Percentiles rank a stretch among this genome's conserved stretches.
Evolutionary conservation across 2,329 filamentous ascomycete species (phyloP).

Genomic region (Reticulascus tulasneorum): DNA sequence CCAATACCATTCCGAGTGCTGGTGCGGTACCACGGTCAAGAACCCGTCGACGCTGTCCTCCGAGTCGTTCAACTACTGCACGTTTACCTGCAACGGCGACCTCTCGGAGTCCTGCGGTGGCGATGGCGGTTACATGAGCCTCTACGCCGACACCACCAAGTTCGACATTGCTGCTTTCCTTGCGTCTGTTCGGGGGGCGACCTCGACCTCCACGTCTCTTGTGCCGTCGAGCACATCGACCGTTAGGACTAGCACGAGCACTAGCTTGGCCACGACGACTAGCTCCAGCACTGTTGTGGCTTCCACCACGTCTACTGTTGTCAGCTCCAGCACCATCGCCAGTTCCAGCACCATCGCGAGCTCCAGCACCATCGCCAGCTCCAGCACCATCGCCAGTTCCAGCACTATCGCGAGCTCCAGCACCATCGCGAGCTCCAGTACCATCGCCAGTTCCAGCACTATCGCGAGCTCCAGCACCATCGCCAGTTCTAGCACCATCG

Average conservation of each 20-base stretch:
- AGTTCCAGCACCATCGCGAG: too few relatives aligned
- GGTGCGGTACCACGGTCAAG: constrained; percentile 21
- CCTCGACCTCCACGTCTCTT: constrained; percentile 22
- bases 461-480: neutral
- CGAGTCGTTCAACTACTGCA: constrained; percentile 14
- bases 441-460: neutral
- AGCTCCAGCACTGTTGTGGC: neutral
- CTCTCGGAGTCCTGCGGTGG: constrained; percentile 24
- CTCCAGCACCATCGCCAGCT: too few relatives aligned
- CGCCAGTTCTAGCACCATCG: neutral
- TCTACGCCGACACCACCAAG: constrained; percentile 23
- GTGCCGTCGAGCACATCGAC: constrained; percentile 22
- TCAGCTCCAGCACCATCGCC: neutral
- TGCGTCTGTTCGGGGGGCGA: constrained; percentile 1
- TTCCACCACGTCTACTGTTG: neutral
- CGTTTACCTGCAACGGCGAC: constrained; percentile 19
- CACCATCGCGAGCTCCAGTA: neutral
- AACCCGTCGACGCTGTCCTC: constrained; percentile 16
- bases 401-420: neutral
- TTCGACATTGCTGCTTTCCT: constrained; percentile 19
- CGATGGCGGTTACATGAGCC: constrained; percentile 23
- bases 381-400: constrained; percentile 9
- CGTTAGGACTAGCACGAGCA: too few relatives aligned
- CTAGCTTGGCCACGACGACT: neutral
- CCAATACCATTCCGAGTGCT: constrained; percentile 26